Evolutionary conservation across 768 basidiomycete genomes (phyloP), one percentile per base, ranked within the genome.

Genomic region (Ramaria rubella): DNA sequence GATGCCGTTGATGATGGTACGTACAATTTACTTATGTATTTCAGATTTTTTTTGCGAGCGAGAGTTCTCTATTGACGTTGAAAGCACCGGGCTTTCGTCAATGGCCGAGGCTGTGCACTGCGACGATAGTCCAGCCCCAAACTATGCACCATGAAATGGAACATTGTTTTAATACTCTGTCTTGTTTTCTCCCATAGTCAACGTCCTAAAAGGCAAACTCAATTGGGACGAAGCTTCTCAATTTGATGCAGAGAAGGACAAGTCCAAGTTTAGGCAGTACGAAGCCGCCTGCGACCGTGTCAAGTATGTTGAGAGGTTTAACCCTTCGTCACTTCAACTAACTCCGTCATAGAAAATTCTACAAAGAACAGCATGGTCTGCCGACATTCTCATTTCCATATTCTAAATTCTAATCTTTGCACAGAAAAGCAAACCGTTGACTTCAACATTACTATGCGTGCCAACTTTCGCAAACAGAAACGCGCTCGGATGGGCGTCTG

Each of bases 371-470:
- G 63, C 87, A 90, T 58, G 84, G 87, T 87, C 46, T 4, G 73
- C 54, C 58, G 34, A 29, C 1, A 53, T 21, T 56, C 54, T 36
- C 40, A 31, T 5, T n/a, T 38, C 17, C 33, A 53, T 17, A 26
- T 4, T 12, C 3, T 53, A 11, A 26, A 2, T 0, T 27, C 30
- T n/a, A 6, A 44, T 14, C 29, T 21, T 17, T 50, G 19, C 19
- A 38, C 66, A 90, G 88, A 85, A 66, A 94, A 93, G 63, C 92
- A 94, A 69, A 94, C 92, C 0, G 78, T 94, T 2, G 86, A 76
- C 21, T 94, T 81, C 76, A 94, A 94, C 67, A 77, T 93, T 61
- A 77, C 82, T 55, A 83, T 84, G 5, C 85, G 92, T 8, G 82
- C 81, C 9, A 77, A 87, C 60, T 90, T 90, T 70, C 83, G 83